A percentile compares a stretch with the other conserved stretches of the same genome.
These are phyloP conservation scores for Pinus albicaulis DNA, from an alignment of 75 land plant species.

Conservation along the genomic window DNA sequence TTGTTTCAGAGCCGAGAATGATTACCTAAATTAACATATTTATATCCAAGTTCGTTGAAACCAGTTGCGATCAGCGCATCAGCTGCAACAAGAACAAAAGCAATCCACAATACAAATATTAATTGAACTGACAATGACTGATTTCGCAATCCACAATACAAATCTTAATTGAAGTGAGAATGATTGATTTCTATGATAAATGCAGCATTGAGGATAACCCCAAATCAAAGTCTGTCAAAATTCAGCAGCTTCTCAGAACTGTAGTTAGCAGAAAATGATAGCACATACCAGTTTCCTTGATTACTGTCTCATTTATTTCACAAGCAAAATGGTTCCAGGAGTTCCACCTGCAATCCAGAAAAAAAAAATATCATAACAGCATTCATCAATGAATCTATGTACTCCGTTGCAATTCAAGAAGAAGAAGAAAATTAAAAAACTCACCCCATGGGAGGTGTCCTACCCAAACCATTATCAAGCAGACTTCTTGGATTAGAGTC, in stretches of 20 bases:
- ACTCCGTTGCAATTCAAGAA: neutral
- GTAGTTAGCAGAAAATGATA: neutral
- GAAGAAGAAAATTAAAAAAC: neutral
- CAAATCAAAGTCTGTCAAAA: too few species aligned
- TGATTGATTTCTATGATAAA: too few species aligned
- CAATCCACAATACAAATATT: neutral
- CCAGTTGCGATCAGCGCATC: slow-evolving; percentile 4
- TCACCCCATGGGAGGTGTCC: slow-evolving; percentile 84
- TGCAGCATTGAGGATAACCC: too few species aligned
- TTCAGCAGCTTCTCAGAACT: too few species aligned
- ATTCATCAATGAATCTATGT: too few species aligned
- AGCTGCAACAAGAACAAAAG: neutral
- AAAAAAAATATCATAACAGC: too few species aligned
- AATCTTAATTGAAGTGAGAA: too few species aligned
- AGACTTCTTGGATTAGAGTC: too few species aligned
- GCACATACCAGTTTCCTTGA: slow-evolving; percentile 12
- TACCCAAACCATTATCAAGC: too few species aligned
- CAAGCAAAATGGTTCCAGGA: slow-evolving; percentile 17
- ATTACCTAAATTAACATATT: slow-evolving; percentile 13
- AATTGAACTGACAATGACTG: too few species aligned
- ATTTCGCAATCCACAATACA: too few species aligned
- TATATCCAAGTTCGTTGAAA: slow-evolving; percentile 2
- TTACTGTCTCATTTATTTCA: neutral
- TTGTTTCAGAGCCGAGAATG: neutral
- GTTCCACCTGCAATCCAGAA: slow-evolving; percentile 8